A percentile compares a stretch with the other conserved stretches of the same genome.
Conservation (phyloP, 176 grass and related monocot species). For the Pontederia paniculata region DNA sequence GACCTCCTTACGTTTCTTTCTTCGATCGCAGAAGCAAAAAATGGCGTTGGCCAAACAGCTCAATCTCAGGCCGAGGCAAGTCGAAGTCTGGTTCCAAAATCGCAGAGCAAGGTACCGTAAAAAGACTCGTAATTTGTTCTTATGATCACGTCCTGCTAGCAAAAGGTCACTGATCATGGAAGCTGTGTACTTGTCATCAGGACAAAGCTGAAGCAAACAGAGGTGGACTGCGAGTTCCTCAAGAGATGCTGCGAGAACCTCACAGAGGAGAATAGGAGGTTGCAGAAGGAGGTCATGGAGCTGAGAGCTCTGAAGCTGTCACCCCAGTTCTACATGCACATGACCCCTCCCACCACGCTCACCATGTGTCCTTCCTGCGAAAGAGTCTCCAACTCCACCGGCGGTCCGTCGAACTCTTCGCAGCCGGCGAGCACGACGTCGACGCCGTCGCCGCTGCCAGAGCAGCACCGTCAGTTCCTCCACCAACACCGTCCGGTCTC, state of each 20-base stretch:
- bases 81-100: conserved; percentile 81
- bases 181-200: neutral
- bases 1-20: neutral
- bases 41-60: conserved; percentile 47
- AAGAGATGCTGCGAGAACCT: conserved; percentile 5
- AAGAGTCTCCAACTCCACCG: neutral
- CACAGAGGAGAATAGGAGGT: conserved; percentile 1
- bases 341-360: conserved; percentile 3
- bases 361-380: conserved; percentile 8
- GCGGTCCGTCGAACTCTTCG: neutral
- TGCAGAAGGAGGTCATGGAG: conserved; percentile 7
- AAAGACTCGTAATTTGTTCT: neutral
- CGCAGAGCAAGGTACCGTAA: conserved; percentile 42
- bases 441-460: neutral
- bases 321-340: conserved; percentile 2
- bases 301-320: conserved; percentile 5
- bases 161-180: neutral
- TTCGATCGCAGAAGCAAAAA: conserved; percentile 45
- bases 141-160: neutral
- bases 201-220: conserved; percentile 4
- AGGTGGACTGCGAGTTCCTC: conserved; percentile 9
- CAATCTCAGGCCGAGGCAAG: conserved; percentile 51
- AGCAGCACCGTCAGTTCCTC: neutral
- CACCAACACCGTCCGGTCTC: neutral
- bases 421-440: neutral